Evolutionary conservation across 2,329 filamentous ascomycete genomes (phyloP).

Genomic region (Aspergillus vadensis): DNA sequence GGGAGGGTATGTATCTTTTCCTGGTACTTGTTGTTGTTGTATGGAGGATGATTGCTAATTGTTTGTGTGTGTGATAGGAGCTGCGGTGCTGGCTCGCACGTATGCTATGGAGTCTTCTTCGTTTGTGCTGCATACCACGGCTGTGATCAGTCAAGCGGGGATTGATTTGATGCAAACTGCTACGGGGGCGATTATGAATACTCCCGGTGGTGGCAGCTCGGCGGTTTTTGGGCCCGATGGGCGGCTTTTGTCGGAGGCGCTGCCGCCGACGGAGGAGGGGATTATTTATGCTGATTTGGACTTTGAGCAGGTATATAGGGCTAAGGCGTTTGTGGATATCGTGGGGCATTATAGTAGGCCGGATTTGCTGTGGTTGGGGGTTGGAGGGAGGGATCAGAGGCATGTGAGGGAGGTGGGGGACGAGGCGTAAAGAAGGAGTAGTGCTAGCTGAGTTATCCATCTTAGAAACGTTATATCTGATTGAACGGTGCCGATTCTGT

Average conservation of each 20-base stretch:
- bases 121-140: slow-evolving; percentile 58
- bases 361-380: background rate
- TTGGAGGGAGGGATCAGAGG: background rate
- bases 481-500: too few relatives aligned
- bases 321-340: slow-evolving; percentile 2
- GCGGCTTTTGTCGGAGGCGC: slow-evolving; percentile 42
- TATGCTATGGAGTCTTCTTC: slow-evolving; percentile 60
- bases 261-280: slow-evolving; percentile 45
- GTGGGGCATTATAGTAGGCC: background rate
- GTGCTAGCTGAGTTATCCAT: too few relatives aligned
- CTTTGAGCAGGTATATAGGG: slow-evolving; percentile 42
- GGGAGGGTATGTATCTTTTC: slow-evolving; percentile 23
- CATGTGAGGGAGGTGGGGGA: background rate
- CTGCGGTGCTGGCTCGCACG: slow-evolving; percentile 51
- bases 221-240: slow-evolving; percentile 56
- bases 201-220: slow-evolving; percentile 47
- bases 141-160: slow-evolving; percentile 50
- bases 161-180: slow-evolving; percentile 47
- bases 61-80: slow-evolving; percentile 21
- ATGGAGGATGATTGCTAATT: too few relatives aligned
- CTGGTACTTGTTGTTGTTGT: too few relatives aligned
- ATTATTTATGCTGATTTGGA: slow-evolving; percentile 54
- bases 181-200: slow-evolving; percentile 44
- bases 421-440: too few relatives aligned
- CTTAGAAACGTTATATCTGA: too few relatives aligned